Conservation (phyloP, 2,329 filamentous ascomycete species). For the Cladosporium sp. region DNA sequence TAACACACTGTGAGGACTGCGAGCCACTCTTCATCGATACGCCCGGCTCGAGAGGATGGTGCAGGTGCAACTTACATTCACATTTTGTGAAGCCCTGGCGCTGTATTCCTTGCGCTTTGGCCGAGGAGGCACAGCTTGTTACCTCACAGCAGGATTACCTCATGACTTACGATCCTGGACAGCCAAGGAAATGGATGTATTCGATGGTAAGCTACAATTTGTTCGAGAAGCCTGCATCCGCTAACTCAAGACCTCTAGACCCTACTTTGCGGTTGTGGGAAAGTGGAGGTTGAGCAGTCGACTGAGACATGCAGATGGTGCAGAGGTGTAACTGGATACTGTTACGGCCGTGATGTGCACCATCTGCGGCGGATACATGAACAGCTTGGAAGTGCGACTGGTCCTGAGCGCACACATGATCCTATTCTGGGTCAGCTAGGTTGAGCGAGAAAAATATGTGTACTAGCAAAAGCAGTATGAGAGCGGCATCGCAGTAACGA, state of each 20-base stretch:
- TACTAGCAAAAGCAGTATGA: background rate
- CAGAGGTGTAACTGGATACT: background rate
- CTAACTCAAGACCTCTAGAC: background rate
- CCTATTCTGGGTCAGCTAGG: constrained; percentile 13
- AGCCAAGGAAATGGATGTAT: too few relatives aligned
- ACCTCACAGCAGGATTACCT: too few relatives aligned
- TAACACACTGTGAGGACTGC: background rate
- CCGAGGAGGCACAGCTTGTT: background rate
- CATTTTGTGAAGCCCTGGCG: background rate
- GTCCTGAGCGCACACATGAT: background rate
- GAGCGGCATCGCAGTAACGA: background rate
- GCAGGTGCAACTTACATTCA: background rate
- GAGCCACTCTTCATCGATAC: background rate
- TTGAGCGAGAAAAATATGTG: background rate
- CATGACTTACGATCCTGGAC: too few relatives aligned
- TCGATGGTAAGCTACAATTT: too few relatives aligned
- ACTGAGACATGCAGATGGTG: background rate
- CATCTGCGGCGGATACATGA: background rate
- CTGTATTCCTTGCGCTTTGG: constrained; percentile 10
- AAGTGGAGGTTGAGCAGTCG: background rate
- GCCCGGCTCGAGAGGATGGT: background rate
- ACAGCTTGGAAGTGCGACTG: background rate
- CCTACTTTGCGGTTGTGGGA: background rate
- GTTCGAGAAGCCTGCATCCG: too few relatives aligned
- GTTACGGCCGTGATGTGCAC: background rate